phyloP scores from a whole-genome alignment of 106 monocot genomes.

The Agapanthus africanus region DNA sequence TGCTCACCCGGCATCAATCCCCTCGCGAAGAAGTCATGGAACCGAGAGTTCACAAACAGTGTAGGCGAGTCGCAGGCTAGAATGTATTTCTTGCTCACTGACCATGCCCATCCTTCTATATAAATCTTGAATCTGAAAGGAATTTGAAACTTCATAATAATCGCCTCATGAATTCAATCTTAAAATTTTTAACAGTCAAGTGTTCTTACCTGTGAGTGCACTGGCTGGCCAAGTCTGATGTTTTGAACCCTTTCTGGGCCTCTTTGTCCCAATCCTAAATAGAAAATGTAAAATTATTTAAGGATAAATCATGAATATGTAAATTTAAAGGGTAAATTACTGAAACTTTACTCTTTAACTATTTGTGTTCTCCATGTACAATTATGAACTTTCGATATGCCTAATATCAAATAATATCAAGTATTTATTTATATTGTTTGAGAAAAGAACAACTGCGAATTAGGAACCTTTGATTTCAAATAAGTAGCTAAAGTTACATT shows the following conservation, averaged over 20 bases:
- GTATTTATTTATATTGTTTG: no score
- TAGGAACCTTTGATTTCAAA: no score
- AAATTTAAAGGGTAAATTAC: no score
- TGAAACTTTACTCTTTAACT: no score
- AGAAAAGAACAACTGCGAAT: no score
- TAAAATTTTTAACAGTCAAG: neutral
- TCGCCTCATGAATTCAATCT: neutral
- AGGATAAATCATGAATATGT: no score
- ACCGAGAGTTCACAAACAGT: slow-evolving; percentile 36
- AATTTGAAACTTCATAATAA: no score
- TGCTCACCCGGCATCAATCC: slow-evolving; percentile 62
- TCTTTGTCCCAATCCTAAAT: slow-evolving; percentile 47
- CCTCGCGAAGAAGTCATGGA: slow-evolving; percentile 69
- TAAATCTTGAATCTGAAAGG: slow-evolving; percentile 90
- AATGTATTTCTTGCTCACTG: slow-evolving; percentile 89
- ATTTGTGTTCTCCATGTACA: no score
- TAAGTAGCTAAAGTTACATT: no score
- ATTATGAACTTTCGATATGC: no score
- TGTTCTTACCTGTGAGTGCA: slow-evolving; percentile 51
- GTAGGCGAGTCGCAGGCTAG: slow-evolving; percentile 81
- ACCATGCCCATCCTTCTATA: slow-evolving; percentile 81
- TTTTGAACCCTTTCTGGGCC: slow-evolving; percentile 21
- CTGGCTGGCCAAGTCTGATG: slow-evolving; percentile 51
- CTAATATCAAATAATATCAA: no score
- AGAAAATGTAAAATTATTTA: slow-evolving; percentile 19